Evolutionary conservation across 352 stramenopile genomes (phyloP).

Genomic region (Pythium folliculosum): DNA sequence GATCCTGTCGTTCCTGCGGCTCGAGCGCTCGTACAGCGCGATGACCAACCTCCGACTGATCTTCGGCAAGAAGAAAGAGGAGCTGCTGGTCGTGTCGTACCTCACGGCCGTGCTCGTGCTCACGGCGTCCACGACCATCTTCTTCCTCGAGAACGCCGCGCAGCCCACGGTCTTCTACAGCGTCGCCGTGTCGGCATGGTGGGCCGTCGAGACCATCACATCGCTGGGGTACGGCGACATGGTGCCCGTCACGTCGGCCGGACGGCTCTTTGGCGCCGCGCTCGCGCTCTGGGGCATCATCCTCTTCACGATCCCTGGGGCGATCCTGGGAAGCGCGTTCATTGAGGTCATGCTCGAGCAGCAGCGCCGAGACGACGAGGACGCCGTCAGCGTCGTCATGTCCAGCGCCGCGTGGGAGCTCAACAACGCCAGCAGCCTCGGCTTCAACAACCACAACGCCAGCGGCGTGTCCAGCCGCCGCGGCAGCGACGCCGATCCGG

Average conservation of each 20-base stretch:
- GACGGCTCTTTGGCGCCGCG: conserved; percentile 64
- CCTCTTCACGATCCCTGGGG: conserved; percentile 79
- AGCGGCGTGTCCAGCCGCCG: conserved; percentile 4
- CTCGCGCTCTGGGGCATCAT: conserved; percentile 82
- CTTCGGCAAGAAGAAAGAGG: conserved; percentile 69
- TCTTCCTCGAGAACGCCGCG: conserved; percentile 74
- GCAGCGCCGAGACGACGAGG: conserved; percentile 28
- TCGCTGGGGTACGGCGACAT: conserved; percentile 84
- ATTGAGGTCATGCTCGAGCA: conserved; percentile 79
- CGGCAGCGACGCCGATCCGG: conserved; percentile 4
- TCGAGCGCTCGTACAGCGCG: conserved; percentile 76
- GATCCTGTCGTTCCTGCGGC: conserved; percentile 76
- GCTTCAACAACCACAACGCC: neutral
- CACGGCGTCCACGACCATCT: conserved; percentile 81
- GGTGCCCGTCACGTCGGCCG: conserved; percentile 64
- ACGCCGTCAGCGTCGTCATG: conserved; percentile 12
- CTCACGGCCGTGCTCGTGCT: conserved; percentile 75
- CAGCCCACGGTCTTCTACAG: conserved; percentile 80
- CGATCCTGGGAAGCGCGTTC: conserved; percentile 69
- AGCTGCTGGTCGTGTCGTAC: conserved; percentile 78
- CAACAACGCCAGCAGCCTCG: neutral
- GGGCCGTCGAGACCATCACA: conserved; percentile 80
- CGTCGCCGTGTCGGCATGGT: conserved; percentile 70
- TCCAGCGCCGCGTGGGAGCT: neutral
- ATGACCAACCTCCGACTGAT: conserved; percentile 77